These are phyloP conservation scores for Chaetomium globosum DNA, from an alignment of 2,329 filamentous ascomycete genomes.

Conservation along the genomic window DNA sequence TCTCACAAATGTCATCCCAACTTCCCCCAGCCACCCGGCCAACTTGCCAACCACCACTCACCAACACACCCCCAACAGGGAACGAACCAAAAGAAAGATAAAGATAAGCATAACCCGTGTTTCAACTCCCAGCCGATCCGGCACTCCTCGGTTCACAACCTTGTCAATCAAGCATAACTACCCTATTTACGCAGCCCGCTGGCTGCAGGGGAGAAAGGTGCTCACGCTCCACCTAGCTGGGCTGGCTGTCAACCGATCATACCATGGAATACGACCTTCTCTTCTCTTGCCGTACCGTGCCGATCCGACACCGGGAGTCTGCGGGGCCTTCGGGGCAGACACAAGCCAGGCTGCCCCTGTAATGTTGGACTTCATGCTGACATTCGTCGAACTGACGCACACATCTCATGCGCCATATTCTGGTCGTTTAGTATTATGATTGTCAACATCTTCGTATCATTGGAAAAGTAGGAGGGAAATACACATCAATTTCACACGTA, in stretches of 20 bases:
- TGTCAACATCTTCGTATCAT: not conserved
- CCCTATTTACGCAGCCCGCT: no score
- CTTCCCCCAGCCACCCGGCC: no score
- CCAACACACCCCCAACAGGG: not conserved
- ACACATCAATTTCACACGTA: not conserved
- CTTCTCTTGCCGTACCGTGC: slow-evolving; percentile 7
- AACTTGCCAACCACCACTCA: not conserved
- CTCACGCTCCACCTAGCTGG: no score
- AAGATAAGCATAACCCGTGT: slow-evolving; percentile 5
- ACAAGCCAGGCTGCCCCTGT: slow-evolving; percentile 3
- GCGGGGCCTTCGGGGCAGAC: not conserved
- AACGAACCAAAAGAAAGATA: not conserved
- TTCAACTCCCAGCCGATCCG: slow-evolving; percentile 4
- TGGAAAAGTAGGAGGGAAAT: not conserved
- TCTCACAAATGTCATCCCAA: not conserved
- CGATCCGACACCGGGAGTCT: slow-evolving; percentile 20
- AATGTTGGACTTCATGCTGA: not conserved
- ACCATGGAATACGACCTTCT: not conserved
- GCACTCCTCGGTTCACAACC: not conserved
- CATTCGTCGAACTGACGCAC: not conserved
- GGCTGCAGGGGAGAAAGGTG: no score
- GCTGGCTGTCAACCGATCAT: not conserved
- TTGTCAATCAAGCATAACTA: not conserved
- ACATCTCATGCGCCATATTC: not conserved
- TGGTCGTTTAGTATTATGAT: not conserved